A percentile compares a stretch with the other conserved stretches of the same genome.
phyloP scores from a whole-genome alignment of 75 land plant species.

The Pinus tabuliformis region DNA sequence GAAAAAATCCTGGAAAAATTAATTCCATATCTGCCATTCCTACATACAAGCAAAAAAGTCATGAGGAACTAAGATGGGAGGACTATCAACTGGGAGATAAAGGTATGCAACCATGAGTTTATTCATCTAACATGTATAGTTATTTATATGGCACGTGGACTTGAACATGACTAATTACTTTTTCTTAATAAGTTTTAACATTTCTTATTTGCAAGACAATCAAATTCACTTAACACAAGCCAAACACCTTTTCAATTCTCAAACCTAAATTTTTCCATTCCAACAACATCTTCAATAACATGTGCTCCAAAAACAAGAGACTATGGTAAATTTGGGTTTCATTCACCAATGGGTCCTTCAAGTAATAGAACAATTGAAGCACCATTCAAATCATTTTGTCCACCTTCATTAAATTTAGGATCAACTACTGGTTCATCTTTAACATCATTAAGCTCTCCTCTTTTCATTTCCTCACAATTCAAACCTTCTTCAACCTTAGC shows the following conservation, averaged over 20 bases:
- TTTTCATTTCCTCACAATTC: conserved; percentile 34
- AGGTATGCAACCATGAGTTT: conserved; percentile 12
- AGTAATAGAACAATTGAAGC: conserved; percentile 29
- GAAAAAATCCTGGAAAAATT: conserved; percentile 21
- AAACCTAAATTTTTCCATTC: conserved; percentile 46
- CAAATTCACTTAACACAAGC: conserved; percentile 34
- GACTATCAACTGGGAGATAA: conserved; percentile 48
- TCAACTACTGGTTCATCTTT: conserved; percentile 33
- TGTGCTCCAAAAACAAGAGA: conserved; percentile 45
- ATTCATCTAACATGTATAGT: too few relatives aligned
- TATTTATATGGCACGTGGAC: too few relatives aligned
- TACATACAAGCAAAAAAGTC: conserved; percentile 26
- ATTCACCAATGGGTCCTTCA: conserved; percentile 18
- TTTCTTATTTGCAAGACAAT: conserved; percentile 19
- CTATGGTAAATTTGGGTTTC: conserved; percentile 42
- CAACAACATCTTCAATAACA: conserved; percentile 32
- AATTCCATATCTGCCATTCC: conserved; percentile 48
- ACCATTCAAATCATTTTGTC: conserved; percentile 44
- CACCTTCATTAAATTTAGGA: conserved; percentile 38
- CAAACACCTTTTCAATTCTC: conserved; percentile 27
- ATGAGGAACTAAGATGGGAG: conserved; percentile 44
- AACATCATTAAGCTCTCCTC: conserved; percentile 32
- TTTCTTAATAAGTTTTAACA: too few relatives aligned
- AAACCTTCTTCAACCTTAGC: conserved; percentile 38
- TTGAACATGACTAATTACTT: too few relatives aligned